A percentile compares a stretch with the other conserved stretches of the same genome.
These are phyloP conservation scores for Cordyceps cateniannulata DNA, from an alignment of 2,329 filamentous ascomycete genomes.

Conservation along the genomic window DNA sequence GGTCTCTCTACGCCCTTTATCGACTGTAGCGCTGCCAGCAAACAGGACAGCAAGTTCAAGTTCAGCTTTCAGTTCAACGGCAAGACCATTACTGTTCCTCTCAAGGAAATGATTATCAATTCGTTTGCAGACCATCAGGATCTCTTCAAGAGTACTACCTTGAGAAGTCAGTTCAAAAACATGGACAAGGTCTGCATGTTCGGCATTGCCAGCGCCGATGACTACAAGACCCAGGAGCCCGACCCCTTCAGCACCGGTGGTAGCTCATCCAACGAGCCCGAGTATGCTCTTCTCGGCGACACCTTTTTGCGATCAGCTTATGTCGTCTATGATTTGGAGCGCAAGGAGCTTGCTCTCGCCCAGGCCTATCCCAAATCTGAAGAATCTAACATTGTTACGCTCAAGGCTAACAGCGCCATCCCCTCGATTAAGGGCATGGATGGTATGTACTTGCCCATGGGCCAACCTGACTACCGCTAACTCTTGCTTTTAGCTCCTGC, in stretches of 20 bases:
- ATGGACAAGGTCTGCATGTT: slow-evolving; percentile 46
- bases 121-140: slow-evolving; percentile 32
- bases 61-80: slow-evolving; percentile 30
- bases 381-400: slow-evolving; percentile 38
- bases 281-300: slow-evolving; percentile 48
- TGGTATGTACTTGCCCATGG: slow-evolving; percentile 25
- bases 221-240: slow-evolving; percentile 23
- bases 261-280: slow-evolving; percentile 13
- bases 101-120: slow-evolving; percentile 48
- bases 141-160: slow-evolving; percentile 31
- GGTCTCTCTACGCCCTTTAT: slow-evolving; percentile 41
- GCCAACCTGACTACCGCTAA: background rate
- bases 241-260: slow-evolving; percentile 13
- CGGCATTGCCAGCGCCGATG: slow-evolving; percentile 40
- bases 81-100: slow-evolving; percentile 40
- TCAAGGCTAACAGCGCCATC: slow-evolving; percentile 33
- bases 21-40: slow-evolving; percentile 41
- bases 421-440: slow-evolving; percentile 39
- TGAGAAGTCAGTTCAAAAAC: slow-evolving; percentile 27
- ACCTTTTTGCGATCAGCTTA: slow-evolving; percentile 53
- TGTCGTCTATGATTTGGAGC: slow-evolving; percentile 48
- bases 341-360: slow-evolving; percentile 44
- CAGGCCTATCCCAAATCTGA: slow-evolving; percentile 45
- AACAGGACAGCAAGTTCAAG: slow-evolving; percentile 32
- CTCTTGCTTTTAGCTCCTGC: background rate